These are phyloP conservation scores for Saccharomyces mikatae DNA, from an alignment of 805 yeast genomes.

Conservation along the genomic window DNA sequence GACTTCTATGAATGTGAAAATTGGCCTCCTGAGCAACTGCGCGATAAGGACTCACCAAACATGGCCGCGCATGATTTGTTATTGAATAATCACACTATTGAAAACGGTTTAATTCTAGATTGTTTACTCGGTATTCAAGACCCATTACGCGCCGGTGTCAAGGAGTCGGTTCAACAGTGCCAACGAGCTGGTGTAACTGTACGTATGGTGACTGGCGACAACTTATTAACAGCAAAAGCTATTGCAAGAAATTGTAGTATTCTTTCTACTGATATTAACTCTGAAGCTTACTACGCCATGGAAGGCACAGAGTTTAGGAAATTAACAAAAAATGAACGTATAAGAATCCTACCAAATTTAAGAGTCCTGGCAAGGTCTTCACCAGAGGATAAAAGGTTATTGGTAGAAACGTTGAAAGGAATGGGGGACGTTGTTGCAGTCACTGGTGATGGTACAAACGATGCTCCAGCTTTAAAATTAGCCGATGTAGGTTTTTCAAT, in stretches of 20 bases:
- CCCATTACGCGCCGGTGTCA: constrained; percentile 85
- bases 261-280: constrained; percentile 36
- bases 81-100: constrained; percentile 17
- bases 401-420: constrained; percentile 71
- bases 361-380: constrained; percentile 88
- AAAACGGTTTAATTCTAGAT: constrained; percentile 48
- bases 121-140: constrained; percentile 89
- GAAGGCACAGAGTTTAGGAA: constrained; percentile 89
- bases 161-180: constrained; percentile 82
- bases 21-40: constrained; percentile 64
- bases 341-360: constrained; percentile 57
- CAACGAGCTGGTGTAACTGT: constrained; percentile 88
- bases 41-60: constrained; percentile 22
- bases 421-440: constrained; percentile 95
- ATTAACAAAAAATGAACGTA: constrained; percentile 49
- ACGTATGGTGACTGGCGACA: constrained; percentile 98
- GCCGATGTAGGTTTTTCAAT: constrained; percentile 98
- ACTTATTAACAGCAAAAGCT: constrained; percentile 82
- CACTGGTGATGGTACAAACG: constrained; percentile 98
- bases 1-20: constrained; percentile 42
- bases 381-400: constrained; percentile 87
- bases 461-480: constrained; percentile 92
- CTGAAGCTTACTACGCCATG: constrained; percentile 59
- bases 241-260: constrained; percentile 85
- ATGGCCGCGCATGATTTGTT: constrained; percentile 37